Evolutionary conservation across 1,284 basidiomycete genomes (phyloP).

Genomic region (Apiotrichum sp.): DNA sequence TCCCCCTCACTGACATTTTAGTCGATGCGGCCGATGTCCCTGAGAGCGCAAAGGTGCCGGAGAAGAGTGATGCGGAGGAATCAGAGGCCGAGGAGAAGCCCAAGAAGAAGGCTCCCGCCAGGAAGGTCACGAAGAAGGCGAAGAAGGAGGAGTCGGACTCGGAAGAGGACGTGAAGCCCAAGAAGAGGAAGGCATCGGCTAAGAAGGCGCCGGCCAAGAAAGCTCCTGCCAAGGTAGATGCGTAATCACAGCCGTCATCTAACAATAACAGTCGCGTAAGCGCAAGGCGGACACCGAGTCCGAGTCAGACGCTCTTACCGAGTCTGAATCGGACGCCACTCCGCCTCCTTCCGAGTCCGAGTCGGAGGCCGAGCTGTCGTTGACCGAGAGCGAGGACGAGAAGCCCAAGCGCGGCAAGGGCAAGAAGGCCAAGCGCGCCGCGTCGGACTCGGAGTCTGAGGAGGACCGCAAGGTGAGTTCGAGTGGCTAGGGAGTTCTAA

Average conservation of each 20-base stretch:
- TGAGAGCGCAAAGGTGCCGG: conserved; percentile 32
- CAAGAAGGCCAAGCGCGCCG: background rate
- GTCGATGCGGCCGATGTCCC: conserved; percentile 75
- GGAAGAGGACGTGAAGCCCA: too few relatives aligned
- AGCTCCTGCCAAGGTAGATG: background rate
- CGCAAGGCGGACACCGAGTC: conserved; percentile 2
- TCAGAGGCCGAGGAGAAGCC: conserved; percentile 17
- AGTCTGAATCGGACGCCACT: conserved; percentile 16
- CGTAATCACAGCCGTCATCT: too few relatives aligned
- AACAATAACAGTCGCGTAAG: conserved; percentile 38
- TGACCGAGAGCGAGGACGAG: background rate
- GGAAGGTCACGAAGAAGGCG: too few relatives aligned
- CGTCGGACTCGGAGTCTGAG: background rate
- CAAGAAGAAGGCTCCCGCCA: background rate
- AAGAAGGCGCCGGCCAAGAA: conserved; percentile 1
- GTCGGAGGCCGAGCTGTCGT: background rate
- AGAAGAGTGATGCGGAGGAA: conserved; percentile 5
- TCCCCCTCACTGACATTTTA: background rate
- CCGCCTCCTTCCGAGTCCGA: conserved; percentile 17
- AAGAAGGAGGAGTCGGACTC: too few relatives aligned
- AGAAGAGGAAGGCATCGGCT: background rate
- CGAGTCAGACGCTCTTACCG: conserved; percentile 9
- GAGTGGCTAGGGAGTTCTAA: background rate
- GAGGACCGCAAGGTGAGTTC: background rate
- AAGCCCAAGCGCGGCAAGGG: background rate